Conservation (phyloP, 805 yeast genomes). For the Candida tallmaniae region DNA sequence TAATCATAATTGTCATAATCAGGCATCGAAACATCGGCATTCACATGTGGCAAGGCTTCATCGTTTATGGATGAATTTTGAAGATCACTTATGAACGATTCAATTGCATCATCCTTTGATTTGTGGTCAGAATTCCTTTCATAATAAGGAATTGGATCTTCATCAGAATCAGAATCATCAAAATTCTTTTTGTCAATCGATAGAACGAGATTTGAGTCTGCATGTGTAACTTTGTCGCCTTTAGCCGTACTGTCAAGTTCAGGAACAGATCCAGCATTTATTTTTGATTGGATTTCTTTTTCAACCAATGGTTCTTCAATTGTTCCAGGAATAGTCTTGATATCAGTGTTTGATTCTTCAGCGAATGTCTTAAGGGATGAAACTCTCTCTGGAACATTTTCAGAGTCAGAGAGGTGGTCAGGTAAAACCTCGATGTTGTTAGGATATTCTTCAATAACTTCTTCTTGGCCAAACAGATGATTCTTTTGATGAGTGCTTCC, state of each 20-base stretch:
- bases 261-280: background rate
- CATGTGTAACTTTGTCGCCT: background rate
- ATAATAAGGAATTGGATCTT: slow-evolving; percentile 14
- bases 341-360: background rate
- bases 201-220: slow-evolving; percentile 13
- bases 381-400: background rate
- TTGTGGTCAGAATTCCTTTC: slow-evolving; percentile 9
- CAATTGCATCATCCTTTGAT: slow-evolving; percentile 20
- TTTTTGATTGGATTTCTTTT: too few species aligned
- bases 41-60: slow-evolving; percentile 16
- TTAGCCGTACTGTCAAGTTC: background rate
- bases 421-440: too few species aligned
- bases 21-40: slow-evolving; percentile 23
- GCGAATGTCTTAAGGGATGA: background rate
- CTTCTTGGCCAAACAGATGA: slow-evolving; percentile 16
- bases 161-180: slow-evolving; percentile 8
- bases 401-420: background rate
- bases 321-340: background rate
- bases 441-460: slow-evolving; percentile 14
- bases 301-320: background rate
- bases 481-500: background rate
- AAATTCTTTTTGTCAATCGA: slow-evolving; percentile 19
- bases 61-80: slow-evolving; percentile 17
- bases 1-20: slow-evolving; percentile 15
- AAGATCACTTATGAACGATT: slow-evolving; percentile 35